A percentile compares a stretch with the other conserved stretches of the same genome.
phyloP scores from a whole-genome alignment of 2,329 filamentous ascomycete species.

The Botrytis pseudocinerea region DNA sequence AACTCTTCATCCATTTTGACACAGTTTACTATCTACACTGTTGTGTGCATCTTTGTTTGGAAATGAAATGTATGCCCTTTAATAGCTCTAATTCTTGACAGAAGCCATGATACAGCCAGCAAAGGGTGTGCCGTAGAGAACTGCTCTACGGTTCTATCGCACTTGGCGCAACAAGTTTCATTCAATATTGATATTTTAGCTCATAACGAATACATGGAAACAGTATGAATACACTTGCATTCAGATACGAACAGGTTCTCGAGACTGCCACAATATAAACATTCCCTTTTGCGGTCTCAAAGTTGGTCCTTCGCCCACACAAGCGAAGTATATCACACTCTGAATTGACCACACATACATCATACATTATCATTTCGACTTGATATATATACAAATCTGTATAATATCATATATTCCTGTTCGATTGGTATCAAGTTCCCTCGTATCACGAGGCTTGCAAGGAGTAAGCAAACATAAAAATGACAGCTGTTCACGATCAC shows the following conservation, averaged over 20 bases:
- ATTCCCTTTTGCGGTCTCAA: not conserved
- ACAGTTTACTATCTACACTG: not conserved
- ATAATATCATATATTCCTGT: not conserved
- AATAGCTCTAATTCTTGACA: not conserved
- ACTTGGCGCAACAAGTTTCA: not conserved
- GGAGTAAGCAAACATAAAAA: not conserved
- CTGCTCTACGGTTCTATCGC: not conserved
- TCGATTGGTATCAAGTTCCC: too few species aligned
- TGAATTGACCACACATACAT: not conserved
- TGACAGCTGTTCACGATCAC: not conserved
- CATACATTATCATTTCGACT: not conserved
- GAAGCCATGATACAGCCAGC: not conserved
- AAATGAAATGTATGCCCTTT: not conserved
- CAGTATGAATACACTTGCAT: not conserved
- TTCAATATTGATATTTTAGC: not conserved
- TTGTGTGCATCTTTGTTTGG: not conserved
- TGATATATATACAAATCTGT: not conserved
- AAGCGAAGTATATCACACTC: not conserved
- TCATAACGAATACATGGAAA: not conserved
- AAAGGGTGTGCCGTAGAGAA: not conserved
- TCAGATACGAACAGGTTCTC: not conserved
- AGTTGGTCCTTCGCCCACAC: not conserved
- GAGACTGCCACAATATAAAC: not conserved
- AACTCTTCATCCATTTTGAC: constrained; percentile 16
- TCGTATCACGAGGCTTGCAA: not conserved